Base-by-base conservation (phyloP, 129 eudicot genomes). In the Lonicera japonica region DNA sequence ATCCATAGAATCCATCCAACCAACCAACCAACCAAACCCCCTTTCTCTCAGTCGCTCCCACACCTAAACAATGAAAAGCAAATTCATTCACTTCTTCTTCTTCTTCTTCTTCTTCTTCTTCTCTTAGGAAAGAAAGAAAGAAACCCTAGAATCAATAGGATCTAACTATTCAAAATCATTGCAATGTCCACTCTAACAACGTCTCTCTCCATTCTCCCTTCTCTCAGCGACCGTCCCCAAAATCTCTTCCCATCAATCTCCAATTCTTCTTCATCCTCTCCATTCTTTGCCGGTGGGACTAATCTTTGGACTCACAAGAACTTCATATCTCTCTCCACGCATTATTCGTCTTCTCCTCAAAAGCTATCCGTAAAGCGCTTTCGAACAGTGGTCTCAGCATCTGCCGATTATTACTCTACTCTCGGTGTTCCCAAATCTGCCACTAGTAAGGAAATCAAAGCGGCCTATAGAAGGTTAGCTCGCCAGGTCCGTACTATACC, bases 361-460 rank as follows among this genome's bases (percentile, higher is more conserved):
- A 76, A 66, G 72, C 15, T 58, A 55, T 54, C 66, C 66, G 81
- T 73, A 1, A 77, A 74, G 73, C 77, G 85, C 6, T 79, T 80
- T 11, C 68, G 88, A 17, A 56, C 68, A 5, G 46, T 75, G 41
- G 91, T 81, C 53, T 80, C 65, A 13, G 95, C 96, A 21, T 89
- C 96, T 8, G 86, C 96, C 18, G 99, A 92, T 83, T 92, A 82
- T 72, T 92, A 92, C 72, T 80, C 99, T 0, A 92, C 96, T 40
- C 90, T 92, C 16, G 99, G 99, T n/a, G 85, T 88, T 54, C 80
- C 96, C 0, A 92, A 82, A 58, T 80, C 92, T 60, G 99, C 99
- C 25, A 76, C 58, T 21, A 55, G 36, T 59, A 92, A 88, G 67
- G 96, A 88, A 21, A 92, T 92, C 63, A 92, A 92, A 58, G 87